Evolutionary conservation across 257 asterid species (phyloP).

Genomic region (Solanum neorickii): DNA sequence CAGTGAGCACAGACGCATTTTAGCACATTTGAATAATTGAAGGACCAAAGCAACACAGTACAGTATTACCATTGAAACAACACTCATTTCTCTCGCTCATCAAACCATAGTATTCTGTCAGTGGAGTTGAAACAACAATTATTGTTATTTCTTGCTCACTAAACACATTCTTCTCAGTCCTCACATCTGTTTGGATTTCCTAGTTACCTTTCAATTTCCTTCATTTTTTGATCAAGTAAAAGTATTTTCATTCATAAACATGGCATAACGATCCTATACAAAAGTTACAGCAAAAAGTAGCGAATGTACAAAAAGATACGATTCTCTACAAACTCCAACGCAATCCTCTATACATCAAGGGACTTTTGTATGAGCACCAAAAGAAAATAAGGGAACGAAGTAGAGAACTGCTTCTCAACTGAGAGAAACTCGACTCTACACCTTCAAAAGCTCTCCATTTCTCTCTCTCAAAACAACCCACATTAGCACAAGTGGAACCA

Average conservation of each 20-base stretch:
- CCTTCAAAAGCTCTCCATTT: not conserved
- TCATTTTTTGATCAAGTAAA: not conserved
- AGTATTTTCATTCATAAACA: not conserved
- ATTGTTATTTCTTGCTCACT: not conserved
- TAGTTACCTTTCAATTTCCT: not conserved
- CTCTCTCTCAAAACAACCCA: not conserved
- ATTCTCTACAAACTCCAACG: not conserved
- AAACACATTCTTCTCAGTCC: not conserved
- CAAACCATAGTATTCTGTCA: not conserved
- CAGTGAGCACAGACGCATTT: not conserved
- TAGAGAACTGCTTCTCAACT: not conserved
- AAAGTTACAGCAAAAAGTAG: not conserved
- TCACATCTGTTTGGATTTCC: not conserved
- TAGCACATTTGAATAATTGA: not conserved
- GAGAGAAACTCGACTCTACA: not conserved
- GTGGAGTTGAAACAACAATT: not conserved
- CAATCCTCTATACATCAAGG: not conserved
- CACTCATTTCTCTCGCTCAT: not conserved
- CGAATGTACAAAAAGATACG: not conserved
- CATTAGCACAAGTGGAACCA: not conserved
- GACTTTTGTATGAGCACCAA: not conserved
- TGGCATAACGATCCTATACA: not conserved
- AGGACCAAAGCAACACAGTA: not conserved
- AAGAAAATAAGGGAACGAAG: not conserved
- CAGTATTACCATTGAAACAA: not conserved